These are phyloP conservation scores for Plasmodium relictum DNA, from an alignment of 169 alveolate species.

Conservation along the genomic window DNA sequence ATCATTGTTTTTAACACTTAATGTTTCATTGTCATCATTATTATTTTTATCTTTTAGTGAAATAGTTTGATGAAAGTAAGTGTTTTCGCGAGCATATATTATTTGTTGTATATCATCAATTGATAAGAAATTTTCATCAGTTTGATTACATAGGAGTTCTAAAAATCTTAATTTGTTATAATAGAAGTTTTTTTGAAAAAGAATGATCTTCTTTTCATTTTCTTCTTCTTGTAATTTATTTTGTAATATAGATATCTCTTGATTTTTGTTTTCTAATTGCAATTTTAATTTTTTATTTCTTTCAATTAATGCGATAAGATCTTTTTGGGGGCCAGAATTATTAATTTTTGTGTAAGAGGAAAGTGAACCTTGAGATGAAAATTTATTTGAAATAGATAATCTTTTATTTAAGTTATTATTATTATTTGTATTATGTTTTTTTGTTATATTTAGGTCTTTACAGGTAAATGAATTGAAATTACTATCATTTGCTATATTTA, in stretches of 20 bases:
- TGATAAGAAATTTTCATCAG: slow-evolving; percentile 57
- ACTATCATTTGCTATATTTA: background rate
- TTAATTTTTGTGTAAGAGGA: slow-evolving; percentile 36
- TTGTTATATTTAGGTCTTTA: background rate
- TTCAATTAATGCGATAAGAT: slow-evolving; percentile 25
- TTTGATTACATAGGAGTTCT: slow-evolving; percentile 91
- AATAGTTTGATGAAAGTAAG: slow-evolving; percentile 63
- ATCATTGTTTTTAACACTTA: background rate
- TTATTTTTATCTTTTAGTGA: slow-evolving; percentile 22
- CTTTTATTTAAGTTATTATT: slow-evolving; percentile 4
- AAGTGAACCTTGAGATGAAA: slow-evolving; percentile 22
- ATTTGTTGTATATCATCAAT: slow-evolving; percentile 63
- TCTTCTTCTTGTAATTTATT: slow-evolving; percentile 84
- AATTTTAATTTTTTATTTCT: slow-evolving; percentile 51
- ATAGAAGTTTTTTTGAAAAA: slow-evolving; percentile 94
- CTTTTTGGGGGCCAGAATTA: slow-evolving; percentile 21
- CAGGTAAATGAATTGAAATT: background rate
- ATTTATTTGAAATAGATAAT: slow-evolving; percentile 25
- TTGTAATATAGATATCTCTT: slow-evolving; percentile 79
- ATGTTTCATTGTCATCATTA: background rate
- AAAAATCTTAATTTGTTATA: slow-evolving; percentile 93
- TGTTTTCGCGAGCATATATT: slow-evolving; percentile 73
- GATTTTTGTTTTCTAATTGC: slow-evolving; percentile 76
- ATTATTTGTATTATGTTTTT: background rate
- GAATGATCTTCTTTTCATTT: slow-evolving; percentile 89